These are phyloP conservation scores for Extremus antarcticus DNA, from an alignment of 495 filamentous ascomycete species.

Conservation along the genomic window DNA sequence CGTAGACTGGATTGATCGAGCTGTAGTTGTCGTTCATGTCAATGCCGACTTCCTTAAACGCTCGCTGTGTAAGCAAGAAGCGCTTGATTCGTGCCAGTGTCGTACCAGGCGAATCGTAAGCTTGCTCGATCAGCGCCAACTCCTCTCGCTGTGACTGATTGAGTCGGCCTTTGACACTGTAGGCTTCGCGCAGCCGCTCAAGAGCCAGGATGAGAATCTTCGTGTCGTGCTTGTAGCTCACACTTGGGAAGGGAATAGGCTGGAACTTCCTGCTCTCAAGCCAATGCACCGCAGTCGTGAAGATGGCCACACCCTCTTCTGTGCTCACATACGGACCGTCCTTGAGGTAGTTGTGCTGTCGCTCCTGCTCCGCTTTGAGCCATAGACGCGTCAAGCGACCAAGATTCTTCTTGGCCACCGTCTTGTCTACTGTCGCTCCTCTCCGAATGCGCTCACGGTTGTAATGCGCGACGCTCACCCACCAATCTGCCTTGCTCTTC, in stretches of 20 bases:
- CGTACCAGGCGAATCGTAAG: slow-evolving; percentile 95
- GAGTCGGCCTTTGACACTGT: slow-evolving; percentile 92
- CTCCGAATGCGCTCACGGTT: slow-evolving; percentile 93
- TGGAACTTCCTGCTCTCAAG: slow-evolving; percentile 96
- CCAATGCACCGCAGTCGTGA: slow-evolving; percentile 98
- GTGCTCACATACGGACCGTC: slow-evolving; percentile 98
- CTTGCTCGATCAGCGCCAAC: slow-evolving; percentile 93
- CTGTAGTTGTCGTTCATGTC: slow-evolving; percentile 99
- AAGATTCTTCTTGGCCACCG: slow-evolving; percentile 98
- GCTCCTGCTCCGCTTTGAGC: slow-evolving; percentile 97
- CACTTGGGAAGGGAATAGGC: slow-evolving; percentile 96
- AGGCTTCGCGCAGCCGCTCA: slow-evolving; percentile 88
- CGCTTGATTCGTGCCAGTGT: slow-evolving; percentile 95
- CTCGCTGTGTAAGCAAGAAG: slow-evolving; percentile 90
- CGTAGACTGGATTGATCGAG: slow-evolving; percentile 97
- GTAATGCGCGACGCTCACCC: slow-evolving; percentile 97
- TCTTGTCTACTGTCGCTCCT: slow-evolving; percentile 97
- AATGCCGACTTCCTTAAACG: slow-evolving; percentile 98
- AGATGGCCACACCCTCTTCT: slow-evolving; percentile 96
- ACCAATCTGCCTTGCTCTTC: slow-evolving; percentile 99
- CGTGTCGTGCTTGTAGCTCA: slow-evolving; percentile 99
- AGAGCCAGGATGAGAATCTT: slow-evolving; percentile 97
- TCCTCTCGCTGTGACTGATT: slow-evolving; percentile 98
- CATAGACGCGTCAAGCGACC: slow-evolving; percentile 89
- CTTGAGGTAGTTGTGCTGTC: slow-evolving; percentile 99